Percentiles rank a stretch among this genome's conserved stretches.
Conservation (phyloP, 441 rosid species). For the Adansonia gregorii region DNA sequence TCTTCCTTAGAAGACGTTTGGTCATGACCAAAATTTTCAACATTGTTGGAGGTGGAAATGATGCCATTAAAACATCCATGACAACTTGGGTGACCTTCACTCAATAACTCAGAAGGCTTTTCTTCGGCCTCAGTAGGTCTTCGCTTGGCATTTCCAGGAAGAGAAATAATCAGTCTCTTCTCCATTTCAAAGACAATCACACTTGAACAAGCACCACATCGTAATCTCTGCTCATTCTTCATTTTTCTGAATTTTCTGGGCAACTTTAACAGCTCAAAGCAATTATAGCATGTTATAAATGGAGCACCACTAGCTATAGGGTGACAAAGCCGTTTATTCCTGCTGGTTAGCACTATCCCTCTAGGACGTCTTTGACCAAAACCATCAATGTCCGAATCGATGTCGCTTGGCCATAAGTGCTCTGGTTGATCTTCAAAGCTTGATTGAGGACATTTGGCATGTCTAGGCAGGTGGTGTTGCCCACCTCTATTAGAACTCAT, state of each 20-base stretch:
- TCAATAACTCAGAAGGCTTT: conserved; percentile 25
- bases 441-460: conserved; percentile 22
- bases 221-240: conserved; percentile 38
- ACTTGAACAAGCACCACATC: conserved; percentile 45
- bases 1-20: conserved; percentile 28
- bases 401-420: conserved; percentile 34
- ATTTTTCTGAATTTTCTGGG: conserved; percentile 28
- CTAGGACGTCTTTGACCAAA: conserved; percentile 28
- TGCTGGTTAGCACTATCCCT: conserved; percentile 25
- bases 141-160: conserved; percentile 29
- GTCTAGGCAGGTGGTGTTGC: conserved; percentile 18
- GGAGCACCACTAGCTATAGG: conserved; percentile 54
- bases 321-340: conserved; percentile 27
- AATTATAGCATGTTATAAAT: conserved; percentile 42
- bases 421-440: conserved; percentile 33
- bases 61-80: conserved; percentile 21
- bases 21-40: conserved; percentile 36
- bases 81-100: conserved; percentile 23
- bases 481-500: conserved; percentile 31
- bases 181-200: conserved; percentile 27
- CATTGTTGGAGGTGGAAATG: conserved; percentile 24
- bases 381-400: conserved; percentile 40
- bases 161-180: conserved; percentile 33
- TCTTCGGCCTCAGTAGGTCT: conserved; percentile 26
- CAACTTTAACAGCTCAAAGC: conserved; percentile 44